Percentiles rank a stretch among this genome's conserved stretches.
These are phyloP conservation scores for Globisporangium acanthophoron DNA, from an alignment of 352 stramenopile genomes.

Conservation along the genomic window DNA sequence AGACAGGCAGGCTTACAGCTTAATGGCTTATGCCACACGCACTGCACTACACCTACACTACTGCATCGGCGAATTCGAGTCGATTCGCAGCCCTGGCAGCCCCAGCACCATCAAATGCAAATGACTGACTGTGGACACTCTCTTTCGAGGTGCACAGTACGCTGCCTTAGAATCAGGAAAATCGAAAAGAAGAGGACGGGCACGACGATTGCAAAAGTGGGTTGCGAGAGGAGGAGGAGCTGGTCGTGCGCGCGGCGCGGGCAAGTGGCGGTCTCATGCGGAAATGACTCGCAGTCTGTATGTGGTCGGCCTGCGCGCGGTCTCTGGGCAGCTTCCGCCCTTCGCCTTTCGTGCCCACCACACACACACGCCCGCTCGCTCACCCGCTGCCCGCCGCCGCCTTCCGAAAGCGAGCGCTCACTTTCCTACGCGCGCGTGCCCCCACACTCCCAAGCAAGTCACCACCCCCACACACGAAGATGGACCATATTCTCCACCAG, in stretches of 20 bases:
- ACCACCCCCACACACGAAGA: slow-evolving; percentile 2
- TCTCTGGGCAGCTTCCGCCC: slow-evolving; percentile 2
- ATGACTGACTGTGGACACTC: neutral
- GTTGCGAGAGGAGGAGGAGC: too few species aligned
- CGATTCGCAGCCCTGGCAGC: too few species aligned
- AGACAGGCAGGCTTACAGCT: too few species aligned
- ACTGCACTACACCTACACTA: neutral
- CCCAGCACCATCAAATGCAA: too few species aligned
- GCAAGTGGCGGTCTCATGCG: neutral
- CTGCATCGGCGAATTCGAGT: neutral
- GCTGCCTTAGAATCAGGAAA: neutral
- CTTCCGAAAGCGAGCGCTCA: slow-evolving; percentile 5
- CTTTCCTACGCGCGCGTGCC: slow-evolving; percentile 11
- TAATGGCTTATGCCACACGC: too few species aligned
- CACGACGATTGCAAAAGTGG: neutral
- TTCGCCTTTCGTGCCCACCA: neutral
- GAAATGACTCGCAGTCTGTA: neutral
- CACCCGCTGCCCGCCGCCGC: too few species aligned
- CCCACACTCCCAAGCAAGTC: slow-evolving; percentile 3
- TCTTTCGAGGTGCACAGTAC: neutral
- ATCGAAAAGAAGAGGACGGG: neutral
- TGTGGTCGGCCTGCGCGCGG: neutral
- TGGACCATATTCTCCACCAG: slow-evolving; percentile 3
- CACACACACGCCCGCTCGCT: neutral
- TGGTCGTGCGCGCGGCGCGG: too few species aligned